Percentiles rank a stretch among this genome's conserved stretches.
These are phyloP conservation scores for Glebionis coronaria DNA, from an alignment of 129 eudicot genomes.

Conservation along the genomic window DNA sequence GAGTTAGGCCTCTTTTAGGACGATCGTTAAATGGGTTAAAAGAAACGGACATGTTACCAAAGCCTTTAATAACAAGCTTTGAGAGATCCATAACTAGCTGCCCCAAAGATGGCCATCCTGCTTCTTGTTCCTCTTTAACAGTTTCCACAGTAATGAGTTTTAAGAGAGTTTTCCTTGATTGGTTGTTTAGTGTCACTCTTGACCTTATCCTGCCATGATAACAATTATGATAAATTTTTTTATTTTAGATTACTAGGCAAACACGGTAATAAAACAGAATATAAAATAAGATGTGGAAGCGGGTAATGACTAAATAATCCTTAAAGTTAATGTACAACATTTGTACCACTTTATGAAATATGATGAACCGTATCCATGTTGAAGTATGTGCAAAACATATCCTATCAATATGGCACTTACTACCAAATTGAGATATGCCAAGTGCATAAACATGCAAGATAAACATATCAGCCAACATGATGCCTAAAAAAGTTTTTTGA, in stretches of 20 bases:
- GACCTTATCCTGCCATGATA: conserved; percentile 42
- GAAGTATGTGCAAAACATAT: conserved; percentile 67
- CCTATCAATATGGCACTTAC: conserved; percentile 81
- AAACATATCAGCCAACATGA: neutral
- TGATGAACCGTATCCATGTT: conserved; percentile 78
- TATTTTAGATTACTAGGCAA: neutral
- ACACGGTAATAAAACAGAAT: neutral
- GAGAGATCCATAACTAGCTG: conserved; percentile 66
- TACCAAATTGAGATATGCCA: conserved; percentile 78
- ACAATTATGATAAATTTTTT: neutral
- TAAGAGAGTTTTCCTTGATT: conserved; percentile 42
- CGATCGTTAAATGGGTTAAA: conserved; percentile 40
- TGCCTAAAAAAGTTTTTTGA: neutral
- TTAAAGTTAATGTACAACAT: neutral
- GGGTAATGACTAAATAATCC: neutral
- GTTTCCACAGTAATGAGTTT: conserved; percentile 32
- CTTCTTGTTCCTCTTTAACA: conserved; percentile 65
- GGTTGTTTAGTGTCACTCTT: conserved; percentile 32
- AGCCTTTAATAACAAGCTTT: conserved; percentile 56
- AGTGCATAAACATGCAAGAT: conserved; percentile 18
- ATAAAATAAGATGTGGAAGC: neutral
- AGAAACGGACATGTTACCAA: conserved; percentile 39
- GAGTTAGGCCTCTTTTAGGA: conserved; percentile 56
- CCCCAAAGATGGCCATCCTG: conserved; percentile 87
- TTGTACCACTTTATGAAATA: conserved; percentile 51